phyloP scores from a whole-genome alignment of 2,329 filamentous ascomycete species.

The Chaetomium sp. region DNA sequence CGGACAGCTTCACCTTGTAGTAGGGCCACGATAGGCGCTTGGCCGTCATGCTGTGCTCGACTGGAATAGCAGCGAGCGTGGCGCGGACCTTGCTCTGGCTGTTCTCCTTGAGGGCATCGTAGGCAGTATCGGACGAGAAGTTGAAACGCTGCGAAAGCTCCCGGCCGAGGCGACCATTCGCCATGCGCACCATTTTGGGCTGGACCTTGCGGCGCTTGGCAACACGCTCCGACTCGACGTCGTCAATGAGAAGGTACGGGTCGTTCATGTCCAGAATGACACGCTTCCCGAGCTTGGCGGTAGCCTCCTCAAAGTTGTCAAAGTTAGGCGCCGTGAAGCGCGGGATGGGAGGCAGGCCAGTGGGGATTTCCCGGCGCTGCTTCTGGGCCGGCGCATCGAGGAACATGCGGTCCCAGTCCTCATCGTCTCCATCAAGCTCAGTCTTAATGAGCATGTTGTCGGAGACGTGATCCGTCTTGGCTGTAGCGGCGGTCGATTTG shows the following conservation, averaged over 20 bases:
- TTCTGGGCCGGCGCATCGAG: slow-evolving; percentile 53
- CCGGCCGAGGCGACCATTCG: slow-evolving; percentile 62
- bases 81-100: slow-evolving; percentile 93
- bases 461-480: slow-evolving; percentile 13
- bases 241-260: slow-evolving; percentile 76
- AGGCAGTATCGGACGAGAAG: slow-evolving; percentile 91
- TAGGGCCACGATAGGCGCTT: slow-evolving; percentile 91
- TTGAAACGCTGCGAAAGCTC: slow-evolving; percentile 82
- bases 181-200: slow-evolving; percentile 58
- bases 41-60: slow-evolving; percentile 91
- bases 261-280: slow-evolving; percentile 85
- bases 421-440: slow-evolving; percentile 47
- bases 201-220: slow-evolving; percentile 53
- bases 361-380: slow-evolving; percentile 49
- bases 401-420: slow-evolving; percentile 60
- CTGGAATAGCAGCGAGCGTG: slow-evolving; percentile 81
- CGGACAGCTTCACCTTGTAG: slow-evolving; percentile 79
- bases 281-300: slow-evolving; percentile 66
- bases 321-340: slow-evolving; percentile 63
- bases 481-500: slow-evolving; percentile 11
- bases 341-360: slow-evolving; percentile 50
- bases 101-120: slow-evolving; percentile 93
- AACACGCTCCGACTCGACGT: slow-evolving; percentile 58
- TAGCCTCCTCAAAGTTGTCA: slow-evolving; percentile 71
- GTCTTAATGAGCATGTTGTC: slow-evolving; percentile 28